These are phyloP conservation scores for Fraxinus cuspidata DNA, from an alignment of 257 asterid genomes.

Conservation along the genomic window DNA sequence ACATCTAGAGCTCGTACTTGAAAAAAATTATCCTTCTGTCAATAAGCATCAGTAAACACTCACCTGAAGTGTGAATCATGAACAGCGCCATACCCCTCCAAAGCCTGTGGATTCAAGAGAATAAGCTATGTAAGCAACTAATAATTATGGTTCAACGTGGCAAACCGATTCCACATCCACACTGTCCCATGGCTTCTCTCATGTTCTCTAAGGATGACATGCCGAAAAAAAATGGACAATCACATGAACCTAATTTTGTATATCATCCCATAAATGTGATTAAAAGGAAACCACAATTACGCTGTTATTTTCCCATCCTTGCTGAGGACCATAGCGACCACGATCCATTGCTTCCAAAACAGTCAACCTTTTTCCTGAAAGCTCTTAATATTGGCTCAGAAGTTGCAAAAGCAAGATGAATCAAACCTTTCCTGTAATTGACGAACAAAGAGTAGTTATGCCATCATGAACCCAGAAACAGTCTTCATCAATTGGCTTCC, in stretches of 20 bases:
- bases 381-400: constrained; percentile 57
- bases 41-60: constrained; percentile 53
- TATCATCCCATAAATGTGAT: constrained; percentile 96
- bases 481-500: constrained; percentile 49
- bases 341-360: constrained; percentile 76
- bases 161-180: constrained; percentile 98
- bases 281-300: constrained; percentile 99
- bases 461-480: constrained; percentile 47
- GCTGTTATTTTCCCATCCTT: constrained; percentile 99
- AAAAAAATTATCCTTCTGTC: constrained; percentile 32
- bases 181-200: constrained; percentile 95
- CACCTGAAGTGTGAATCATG: constrained; percentile 87
- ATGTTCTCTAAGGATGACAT: constrained; percentile 86
- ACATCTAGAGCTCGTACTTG: constrained; percentile 20
- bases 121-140: constrained; percentile 93
- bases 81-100: constrained; percentile 91
- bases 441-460: constrained; percentile 67
- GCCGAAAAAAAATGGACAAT: constrained; percentile 70
- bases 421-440: constrained; percentile 77
- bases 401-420: constrained; percentile 68
- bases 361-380: constrained; percentile 53
- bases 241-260: constrained; percentile 83
- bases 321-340: constrained; percentile 96
- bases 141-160: constrained; percentile 78
- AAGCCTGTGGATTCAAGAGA: constrained; percentile 99